These are phyloP conservation scores for Schizophyllum amplum DNA, from an alignment of 1,284 basidiomycete genomes.

Conservation along the genomic window DNA sequence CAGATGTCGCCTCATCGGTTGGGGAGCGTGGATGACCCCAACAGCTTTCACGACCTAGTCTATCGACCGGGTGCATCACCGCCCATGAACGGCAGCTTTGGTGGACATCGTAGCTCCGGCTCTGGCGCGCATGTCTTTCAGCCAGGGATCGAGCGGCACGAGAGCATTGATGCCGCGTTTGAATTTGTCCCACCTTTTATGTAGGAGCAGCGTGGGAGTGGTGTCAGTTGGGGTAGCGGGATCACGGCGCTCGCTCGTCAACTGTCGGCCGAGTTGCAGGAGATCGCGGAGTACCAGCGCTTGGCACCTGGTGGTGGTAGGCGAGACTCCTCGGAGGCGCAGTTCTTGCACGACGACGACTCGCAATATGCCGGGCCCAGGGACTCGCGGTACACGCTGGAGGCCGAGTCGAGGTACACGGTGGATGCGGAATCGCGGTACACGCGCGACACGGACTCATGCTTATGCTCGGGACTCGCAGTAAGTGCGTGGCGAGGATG, in stretches of 20 bases:
- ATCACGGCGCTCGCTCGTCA: slow-evolving; percentile 55
- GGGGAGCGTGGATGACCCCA: slow-evolving; percentile 52
- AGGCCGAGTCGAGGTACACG: background rate
- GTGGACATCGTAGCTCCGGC: background rate
- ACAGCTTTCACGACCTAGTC: slow-evolving; percentile 63
- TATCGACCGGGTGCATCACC: slow-evolving; percentile 36
- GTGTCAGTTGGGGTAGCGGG: slow-evolving; percentile 33
- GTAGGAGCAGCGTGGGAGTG: slow-evolving; percentile 13
- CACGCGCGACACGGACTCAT: background rate
- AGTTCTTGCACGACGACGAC: background rate
- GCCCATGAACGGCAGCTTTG: background rate
- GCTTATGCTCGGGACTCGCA: background rate
- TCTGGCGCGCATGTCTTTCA: slow-evolving; percentile 2
- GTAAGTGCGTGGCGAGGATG: background rate
- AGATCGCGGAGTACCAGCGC: slow-evolving; percentile 22
- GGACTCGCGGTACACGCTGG: background rate
- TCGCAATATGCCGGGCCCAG: background rate
- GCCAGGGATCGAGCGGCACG: background rate
- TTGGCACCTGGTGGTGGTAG: slow-evolving; percentile 17
- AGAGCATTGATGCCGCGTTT: background rate
- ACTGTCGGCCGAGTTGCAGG: slow-evolving; percentile 50
- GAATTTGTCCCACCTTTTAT: slow-evolving; percentile 8
- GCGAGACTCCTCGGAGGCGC: no score
- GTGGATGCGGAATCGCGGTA: background rate
- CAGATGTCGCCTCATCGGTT: slow-evolving; percentile 38